These are phyloP conservation scores for Brassica incana DNA, from an alignment of 345 rosid genomes.

Conservation along the genomic window DNA sequence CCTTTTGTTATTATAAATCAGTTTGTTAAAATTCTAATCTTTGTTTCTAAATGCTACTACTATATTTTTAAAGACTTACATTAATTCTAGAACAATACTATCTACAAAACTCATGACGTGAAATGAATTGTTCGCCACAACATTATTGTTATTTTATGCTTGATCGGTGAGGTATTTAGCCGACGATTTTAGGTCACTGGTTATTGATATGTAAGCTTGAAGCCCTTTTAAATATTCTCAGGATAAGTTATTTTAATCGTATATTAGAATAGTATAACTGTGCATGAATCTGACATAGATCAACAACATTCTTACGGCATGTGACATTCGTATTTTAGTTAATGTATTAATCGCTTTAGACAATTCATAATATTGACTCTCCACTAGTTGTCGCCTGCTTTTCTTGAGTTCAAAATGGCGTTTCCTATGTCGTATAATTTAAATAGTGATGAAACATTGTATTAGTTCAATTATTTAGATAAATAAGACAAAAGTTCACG, in stretches of 20 bases:
- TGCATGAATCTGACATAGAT: constrained; percentile 33
- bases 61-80: background rate
- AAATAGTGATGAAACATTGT: background rate
- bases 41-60: background rate
- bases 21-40: background rate
- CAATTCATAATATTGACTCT: constrained; percentile 12
- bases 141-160: background rate
- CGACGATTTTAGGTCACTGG: constrained; percentile 17
- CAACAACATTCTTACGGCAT: constrained; percentile 34
- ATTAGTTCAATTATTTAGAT: constrained; percentile 5
- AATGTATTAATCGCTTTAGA: background rate
- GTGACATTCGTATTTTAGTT: constrained; percentile 6
- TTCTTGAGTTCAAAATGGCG: background rate
- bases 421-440: constrained; percentile 7
- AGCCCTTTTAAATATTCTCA: constrained; percentile 6
- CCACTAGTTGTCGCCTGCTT: constrained; percentile 16
- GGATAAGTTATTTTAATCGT: constrained; percentile 8
- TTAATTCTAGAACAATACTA: background rate
- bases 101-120: constrained; percentile 18
- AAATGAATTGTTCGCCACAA: background rate
- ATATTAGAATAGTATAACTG: constrained; percentile 22
- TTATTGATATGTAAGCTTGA: background rate
- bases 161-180: constrained; percentile 21
- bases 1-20: background rate
- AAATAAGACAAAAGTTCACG: constrained; percentile 17